Conservation (phyloP, 306 rosid species). For the Potentilla sterilis region DNA sequence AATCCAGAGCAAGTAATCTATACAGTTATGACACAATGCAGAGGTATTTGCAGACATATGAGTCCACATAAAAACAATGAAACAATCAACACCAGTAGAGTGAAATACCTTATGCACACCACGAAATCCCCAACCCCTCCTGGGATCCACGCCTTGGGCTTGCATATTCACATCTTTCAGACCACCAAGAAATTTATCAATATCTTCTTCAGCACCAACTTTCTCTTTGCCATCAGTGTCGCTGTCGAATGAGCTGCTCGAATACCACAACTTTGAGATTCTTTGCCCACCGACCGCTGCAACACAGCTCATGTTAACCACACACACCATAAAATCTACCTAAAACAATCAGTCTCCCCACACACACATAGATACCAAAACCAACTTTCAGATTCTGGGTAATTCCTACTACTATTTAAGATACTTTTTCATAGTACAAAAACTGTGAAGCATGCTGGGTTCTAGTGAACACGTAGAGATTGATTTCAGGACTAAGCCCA, state of each 20-base stretch:
- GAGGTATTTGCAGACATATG: neutral
- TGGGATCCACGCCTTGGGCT: constrained; percentile 86
- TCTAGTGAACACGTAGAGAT: neutral
- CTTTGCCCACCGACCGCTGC: constrained; percentile 37
- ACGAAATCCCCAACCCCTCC: constrained; percentile 83
- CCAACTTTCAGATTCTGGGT: neutral
- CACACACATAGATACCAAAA: neutral
- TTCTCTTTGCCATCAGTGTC: constrained; percentile 32
- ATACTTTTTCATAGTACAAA: constrained; percentile 15
- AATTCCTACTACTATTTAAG: constrained; percentile 8
- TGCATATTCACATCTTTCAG: constrained; percentile 29
- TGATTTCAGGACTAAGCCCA: constrained; percentile 15
- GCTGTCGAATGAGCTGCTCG: constrained; percentile 33
- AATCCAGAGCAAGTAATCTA: neutral
- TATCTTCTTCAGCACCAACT: constrained; percentile 30
- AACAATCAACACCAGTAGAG: no score
- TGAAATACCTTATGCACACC: constrained; percentile 99
- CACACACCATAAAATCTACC: neutral
- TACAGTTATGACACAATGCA: neutral
- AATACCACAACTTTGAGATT: constrained; percentile 45
- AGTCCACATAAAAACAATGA: no score
- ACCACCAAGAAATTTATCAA: constrained; percentile 49
- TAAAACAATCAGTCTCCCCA: neutral
- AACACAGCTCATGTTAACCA: constrained; percentile 29
- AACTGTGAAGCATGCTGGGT: neutral